Evolutionary conservation across 192 early-diverging fungal genomes (phyloP).

Genomic region (Backusella mclennaniae): DNA sequence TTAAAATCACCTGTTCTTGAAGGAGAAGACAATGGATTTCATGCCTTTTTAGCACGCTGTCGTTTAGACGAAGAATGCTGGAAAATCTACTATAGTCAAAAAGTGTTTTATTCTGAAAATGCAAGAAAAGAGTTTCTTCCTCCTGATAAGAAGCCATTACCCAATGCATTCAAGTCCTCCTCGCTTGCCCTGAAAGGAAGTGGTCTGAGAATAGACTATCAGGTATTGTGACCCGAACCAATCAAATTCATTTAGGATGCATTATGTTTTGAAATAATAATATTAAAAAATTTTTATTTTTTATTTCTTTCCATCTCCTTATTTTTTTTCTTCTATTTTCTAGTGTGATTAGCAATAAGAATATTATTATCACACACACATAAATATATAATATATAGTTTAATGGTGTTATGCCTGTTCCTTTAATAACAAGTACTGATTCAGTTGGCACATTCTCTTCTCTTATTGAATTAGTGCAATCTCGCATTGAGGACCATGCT

Average conservation of each 20-base stretch:
- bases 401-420: constrained; percentile 11
- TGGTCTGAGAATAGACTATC: constrained; percentile 34
- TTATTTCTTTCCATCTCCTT: neutral
- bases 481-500: neutral
- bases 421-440: neutral
- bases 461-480: neutral
- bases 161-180: constrained; percentile 37
- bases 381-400: neutral
- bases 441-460: neutral
- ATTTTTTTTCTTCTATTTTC: neutral
- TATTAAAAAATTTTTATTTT: constrained; percentile 14
- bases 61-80: constrained; percentile 28
- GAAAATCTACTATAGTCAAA: constrained; percentile 29
- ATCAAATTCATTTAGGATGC: constrained; percentile 6
- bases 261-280: constrained; percentile 1
- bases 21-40: constrained; percentile 26
- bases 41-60: constrained; percentile 24
- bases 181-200: constrained; percentile 32
- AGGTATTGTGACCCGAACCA: constrained; percentile 18
- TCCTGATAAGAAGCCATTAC: constrained; percentile 34
- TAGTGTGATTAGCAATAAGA: neutral
- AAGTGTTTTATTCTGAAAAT: constrained; percentile 21
- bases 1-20: constrained; percentile 30
- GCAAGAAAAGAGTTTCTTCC: constrained; percentile 24
- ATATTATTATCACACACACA: neutral